Percentiles rank a stretch among this genome's conserved stretches.
phyloP scores from a whole-genome alignment of 2,329 filamentous ascomycete genomes.

The Elsinoe ampelina region DNA sequence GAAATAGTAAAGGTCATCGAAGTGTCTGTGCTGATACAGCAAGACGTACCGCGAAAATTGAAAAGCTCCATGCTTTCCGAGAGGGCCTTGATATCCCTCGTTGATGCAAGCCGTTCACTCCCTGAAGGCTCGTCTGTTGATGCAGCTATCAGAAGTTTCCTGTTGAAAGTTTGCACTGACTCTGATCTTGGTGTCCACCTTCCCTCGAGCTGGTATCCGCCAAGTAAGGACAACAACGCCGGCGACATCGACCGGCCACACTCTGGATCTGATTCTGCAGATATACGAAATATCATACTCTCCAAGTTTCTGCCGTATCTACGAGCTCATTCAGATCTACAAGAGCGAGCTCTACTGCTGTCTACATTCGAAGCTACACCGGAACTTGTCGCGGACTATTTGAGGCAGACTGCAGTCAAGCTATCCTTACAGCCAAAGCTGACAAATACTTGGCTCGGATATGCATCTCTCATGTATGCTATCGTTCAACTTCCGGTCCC shows the following conservation, averaged over 20 bases:
- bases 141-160: slow-evolving; percentile 57
- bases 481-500: slow-evolving; percentile 68
- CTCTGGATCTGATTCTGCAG: slow-evolving; percentile 34
- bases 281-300: slow-evolving; percentile 64
- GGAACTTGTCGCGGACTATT: slow-evolving; percentile 82
- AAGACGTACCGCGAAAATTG: slow-evolving; percentile 58
- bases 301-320: slow-evolving; percentile 70
- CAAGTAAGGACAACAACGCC: slow-evolving; percentile 44
- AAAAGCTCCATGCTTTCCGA: slow-evolving; percentile 72
- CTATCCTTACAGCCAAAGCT: slow-evolving; percentile 78
- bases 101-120: not conserved
- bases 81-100: slow-evolving; percentile 60
- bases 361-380: slow-evolving; percentile 73
- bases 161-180: slow-evolving; percentile 66
- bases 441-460: slow-evolving; percentile 89
- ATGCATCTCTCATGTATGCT: slow-evolving; percentile 79
- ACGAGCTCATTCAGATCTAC: slow-evolving; percentile 70
- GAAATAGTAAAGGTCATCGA: slow-evolving; percentile 67
- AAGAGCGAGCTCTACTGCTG: slow-evolving; percentile 73
- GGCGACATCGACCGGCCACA: slow-evolving; percentile 12
- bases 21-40: slow-evolving; percentile 63
- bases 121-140: slow-evolving; percentile 35
- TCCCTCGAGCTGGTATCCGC: slow-evolving; percentile 77
- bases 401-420: slow-evolving; percentile 55
- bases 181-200: slow-evolving; percentile 63